Percentiles rank a stretch among this genome's conserved stretches.
These are phyloP conservation scores for Ramularia collo-cygni DNA, from an alignment of 2,329 filamentous ascomycete genomes.

Conservation along the genomic window DNA sequence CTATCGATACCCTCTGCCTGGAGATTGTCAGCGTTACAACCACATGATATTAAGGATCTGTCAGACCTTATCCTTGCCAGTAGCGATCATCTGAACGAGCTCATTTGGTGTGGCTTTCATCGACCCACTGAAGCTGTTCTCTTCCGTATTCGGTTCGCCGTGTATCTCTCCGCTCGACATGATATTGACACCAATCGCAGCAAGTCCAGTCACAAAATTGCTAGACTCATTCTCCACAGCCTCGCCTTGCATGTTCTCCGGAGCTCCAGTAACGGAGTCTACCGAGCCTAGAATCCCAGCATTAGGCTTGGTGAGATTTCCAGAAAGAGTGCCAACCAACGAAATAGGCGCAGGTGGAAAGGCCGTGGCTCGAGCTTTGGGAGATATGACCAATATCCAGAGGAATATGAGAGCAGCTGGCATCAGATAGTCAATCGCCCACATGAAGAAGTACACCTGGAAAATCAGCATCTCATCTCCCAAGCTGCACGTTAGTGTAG, in stretches of 20 bases:
- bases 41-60: no score
- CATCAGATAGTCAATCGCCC: neutral
- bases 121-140: neutral
- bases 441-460: neutral
- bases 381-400: slow-evolving; percentile 2
- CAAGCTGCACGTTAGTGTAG: no score
- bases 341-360: slow-evolving; percentile 8
- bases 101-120: slow-evolving; percentile 2
- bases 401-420: neutral
- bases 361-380: neutral
- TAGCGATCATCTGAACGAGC: slow-evolving; percentile 2
- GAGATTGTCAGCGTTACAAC: no score
- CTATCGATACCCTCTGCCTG: slow-evolving; percentile 2
- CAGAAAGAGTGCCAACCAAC: slow-evolving; percentile 3
- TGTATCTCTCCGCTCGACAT: slow-evolving; percentile 1
- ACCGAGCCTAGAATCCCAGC: slow-evolving; percentile 5
- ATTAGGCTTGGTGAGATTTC: slow-evolving; percentile 4
- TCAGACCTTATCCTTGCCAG: slow-evolving; percentile 2
- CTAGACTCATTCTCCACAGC: slow-evolving; percentile 5
- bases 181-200: slow-evolving; percentile 3
- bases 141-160: slow-evolving; percentile 4
- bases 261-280: slow-evolving; percentile 8
- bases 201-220: slow-evolving; percentile 6
- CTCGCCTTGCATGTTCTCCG: slow-evolving; percentile 6
- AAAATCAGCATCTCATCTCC: no score